phyloP scores from a whole-genome alignment of 345 rosid species.

The Triadica sebifera region DNA sequence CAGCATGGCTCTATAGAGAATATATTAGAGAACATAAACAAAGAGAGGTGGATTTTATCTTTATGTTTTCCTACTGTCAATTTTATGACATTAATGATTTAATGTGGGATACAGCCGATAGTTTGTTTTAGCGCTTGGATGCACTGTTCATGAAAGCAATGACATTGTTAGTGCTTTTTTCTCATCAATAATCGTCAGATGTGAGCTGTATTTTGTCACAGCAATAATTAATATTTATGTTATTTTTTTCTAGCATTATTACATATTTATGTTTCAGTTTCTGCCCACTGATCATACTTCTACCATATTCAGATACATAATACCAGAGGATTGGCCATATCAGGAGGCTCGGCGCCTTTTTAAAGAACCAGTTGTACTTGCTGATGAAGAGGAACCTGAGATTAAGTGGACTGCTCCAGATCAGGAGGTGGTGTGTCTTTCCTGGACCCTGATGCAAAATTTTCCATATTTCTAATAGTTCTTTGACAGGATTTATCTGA shows the following conservation, averaged over 20 bases:
- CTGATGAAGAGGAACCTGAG: constrained; percentile 62
- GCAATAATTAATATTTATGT: not conserved
- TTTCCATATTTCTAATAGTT: not conserved
- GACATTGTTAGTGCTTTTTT: not conserved
- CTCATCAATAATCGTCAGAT: not conserved
- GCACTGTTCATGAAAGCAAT: not conserved
- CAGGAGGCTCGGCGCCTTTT: constrained; percentile 75
- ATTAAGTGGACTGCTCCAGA: constrained; percentile 84
- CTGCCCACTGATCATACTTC: not conserved
- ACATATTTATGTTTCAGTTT: not conserved
- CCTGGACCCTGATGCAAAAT: not conserved
- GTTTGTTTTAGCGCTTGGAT: not conserved
- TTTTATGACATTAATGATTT: not conserved
- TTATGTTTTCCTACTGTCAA: not conserved
- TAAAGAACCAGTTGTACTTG: constrained; percentile 70
- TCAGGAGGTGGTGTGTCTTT: constrained; percentile 59
- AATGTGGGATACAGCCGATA: not conserved
- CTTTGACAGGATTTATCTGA: constrained; percentile 13
- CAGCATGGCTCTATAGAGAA: constrained; percentile 87
- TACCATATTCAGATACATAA: constrained; percentile 55
- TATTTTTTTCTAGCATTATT: too few species aligned
- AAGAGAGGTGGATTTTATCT: constrained; percentile 55
- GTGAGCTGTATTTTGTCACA: not conserved
- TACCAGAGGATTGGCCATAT: constrained; percentile 91
- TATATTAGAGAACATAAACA: constrained; percentile 79